Evolutionary conservation across 768 basidiomycete species (phyloP).

Genomic region (Auriscalpium vulgare): DNA sequence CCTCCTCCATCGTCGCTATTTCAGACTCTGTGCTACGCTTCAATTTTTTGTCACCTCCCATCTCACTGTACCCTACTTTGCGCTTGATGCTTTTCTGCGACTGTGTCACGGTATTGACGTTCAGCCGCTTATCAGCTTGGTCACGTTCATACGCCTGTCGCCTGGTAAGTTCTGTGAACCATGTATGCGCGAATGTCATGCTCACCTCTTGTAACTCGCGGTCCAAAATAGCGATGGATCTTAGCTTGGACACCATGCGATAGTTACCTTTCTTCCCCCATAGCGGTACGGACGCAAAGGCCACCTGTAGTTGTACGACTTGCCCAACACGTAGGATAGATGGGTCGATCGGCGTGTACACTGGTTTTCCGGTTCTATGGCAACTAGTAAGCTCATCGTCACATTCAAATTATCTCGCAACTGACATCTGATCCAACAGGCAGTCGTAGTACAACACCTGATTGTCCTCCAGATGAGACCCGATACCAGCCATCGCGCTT

Average conservation of each 20-base stretch:
- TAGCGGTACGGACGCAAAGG: neutral
- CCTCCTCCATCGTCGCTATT: too few species aligned
- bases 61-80: neutral
- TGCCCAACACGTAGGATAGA: neutral
- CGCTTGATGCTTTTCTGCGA: neutral
- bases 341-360: neutral
- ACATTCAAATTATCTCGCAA: too few species aligned
- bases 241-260: neutral
- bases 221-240: neutral
- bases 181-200: neutral
- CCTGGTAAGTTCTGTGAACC: neutral
- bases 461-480: neutral
- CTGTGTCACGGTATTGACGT: neutral
- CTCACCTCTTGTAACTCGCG: neutral
- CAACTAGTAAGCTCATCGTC: too few species aligned
- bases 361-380: neutral
- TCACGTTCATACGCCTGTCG: neutral
- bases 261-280: neutral
- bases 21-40: too few species aligned
- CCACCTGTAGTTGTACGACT: neutral
- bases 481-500: neutral
- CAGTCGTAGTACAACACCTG: neutral
- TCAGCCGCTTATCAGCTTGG: neutral
- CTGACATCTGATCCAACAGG: neutral
- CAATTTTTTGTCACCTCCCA: too few species aligned